Evolutionary conservation across 345 rosid species (phyloP), one percentile per base, ranked within the genome.

Genomic region (Lenwebbia sp.): DNA sequence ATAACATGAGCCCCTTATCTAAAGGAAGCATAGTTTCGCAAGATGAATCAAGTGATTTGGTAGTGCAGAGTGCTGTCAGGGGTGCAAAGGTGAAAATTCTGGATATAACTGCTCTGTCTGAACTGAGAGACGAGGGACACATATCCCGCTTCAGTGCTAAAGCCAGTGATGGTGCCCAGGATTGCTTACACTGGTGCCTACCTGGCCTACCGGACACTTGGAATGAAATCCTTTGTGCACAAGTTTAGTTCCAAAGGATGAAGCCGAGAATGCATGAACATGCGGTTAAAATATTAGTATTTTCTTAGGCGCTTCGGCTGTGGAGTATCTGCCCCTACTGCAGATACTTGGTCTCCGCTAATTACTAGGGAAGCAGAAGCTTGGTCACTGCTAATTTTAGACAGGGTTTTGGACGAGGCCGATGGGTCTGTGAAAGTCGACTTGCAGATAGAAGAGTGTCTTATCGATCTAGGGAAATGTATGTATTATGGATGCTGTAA

Each of bases 151-250:
- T 91, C 86, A 92, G 88, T 57, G 88, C 89, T 22, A 94, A 90
- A 86, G 90, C 88, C 10, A 93, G 88, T 10, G 56, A 60, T 6
- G 92, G 92, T 33, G 89, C 90, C 37, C 91, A 93, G 26, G 99
- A 96, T 89, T 96, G 98, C 95, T 91, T 95, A 91, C 99, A 96
- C 87, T 96, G 99, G 98, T 96, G 98, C 92, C 89, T 96, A 74
- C 99, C 98, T 0, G 98, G 98, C 85, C 84, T 95, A 82, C 98
- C 98, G 0, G 98, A 95, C 84, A 91, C 95, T 10, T 95, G 98
- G 98, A 95, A 94, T 87, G 96, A 94, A 85, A 88, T 95, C 55
- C 92, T 95, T 58, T 87, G 88, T 13, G 94, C 94, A 22, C 95
- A 93, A 88, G 58, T 94, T 86, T 93, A 90, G 91, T 57, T 70